Base-by-base conservation (phyloP, 768 basidiomycete genomes). In the Suillus weaverae region DNA sequence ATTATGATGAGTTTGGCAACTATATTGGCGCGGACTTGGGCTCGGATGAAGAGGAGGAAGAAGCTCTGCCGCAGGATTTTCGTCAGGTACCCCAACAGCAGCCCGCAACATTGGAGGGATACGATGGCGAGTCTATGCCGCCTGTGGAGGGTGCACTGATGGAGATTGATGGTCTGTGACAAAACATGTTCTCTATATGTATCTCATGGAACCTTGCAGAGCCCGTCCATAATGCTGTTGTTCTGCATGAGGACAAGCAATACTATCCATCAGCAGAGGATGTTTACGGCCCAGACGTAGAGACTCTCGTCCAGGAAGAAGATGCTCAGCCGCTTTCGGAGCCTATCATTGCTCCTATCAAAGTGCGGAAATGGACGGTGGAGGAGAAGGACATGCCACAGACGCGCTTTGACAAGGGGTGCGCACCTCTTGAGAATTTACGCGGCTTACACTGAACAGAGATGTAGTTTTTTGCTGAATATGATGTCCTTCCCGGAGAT, bases 361-460 rank as follows among this genome's bases (percentile, higher is more conserved):
- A 98, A 80, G 89, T 95, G 59, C 85, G 95, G 66, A 95, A 90
- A 83, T 99, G 97, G 91, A 86, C 88, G 1, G 88, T 98, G 8
- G 94, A 97, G 73, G 95, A 97, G 80, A 97, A 97, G 78, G 91
- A 90, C 68, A 89, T 97, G 84, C 97, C 96, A 32, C 89, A 94
- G 75, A 99, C 96, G 65, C 88, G 97, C n/a, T 99, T 92, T 77
- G 96, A 99, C 80, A 95, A 96, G 80, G 89, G 92, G 94, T 97
- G 75, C 70, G 91, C 50, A 60, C 57, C 38, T 30, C 3, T 30
- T 56, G 32, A 16, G 22, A 51, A 22, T 33, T 20, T 59, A 41
- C 26, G 41, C 20, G 44, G 9, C 62, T 60, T 50, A 62, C 44
- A 61, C 63, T 71, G 7, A 65, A 20, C 44, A 60, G 61, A 55